Evolutionary conservation across 345 rosid species (phyloP).

Genomic region (Brassica rapa): DNA sequence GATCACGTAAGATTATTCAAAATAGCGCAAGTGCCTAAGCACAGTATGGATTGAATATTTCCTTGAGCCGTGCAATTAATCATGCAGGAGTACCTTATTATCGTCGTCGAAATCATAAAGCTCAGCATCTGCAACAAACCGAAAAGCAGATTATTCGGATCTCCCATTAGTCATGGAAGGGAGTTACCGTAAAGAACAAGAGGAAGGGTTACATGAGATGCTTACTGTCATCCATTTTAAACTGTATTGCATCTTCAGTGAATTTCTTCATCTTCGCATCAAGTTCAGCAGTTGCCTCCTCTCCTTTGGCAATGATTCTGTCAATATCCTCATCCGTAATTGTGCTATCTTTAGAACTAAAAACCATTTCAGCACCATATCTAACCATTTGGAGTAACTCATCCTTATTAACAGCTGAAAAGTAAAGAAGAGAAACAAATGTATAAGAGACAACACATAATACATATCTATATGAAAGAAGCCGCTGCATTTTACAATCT

Average conservation of each 20-base stretch:
- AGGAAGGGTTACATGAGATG: too few relatives aligned
- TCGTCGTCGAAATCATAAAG: slow-evolving; percentile 94
- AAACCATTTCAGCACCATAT: slow-evolving; percentile 99
- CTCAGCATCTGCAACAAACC: slow-evolving; percentile 70
- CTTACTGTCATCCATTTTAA: slow-evolving; percentile 97
- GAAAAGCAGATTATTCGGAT: background rate
- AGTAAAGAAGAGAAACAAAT: background rate
- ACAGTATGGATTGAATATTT: background rate
- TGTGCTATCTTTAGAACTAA: slow-evolving; percentile 98
- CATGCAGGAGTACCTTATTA: slow-evolving; percentile 47
- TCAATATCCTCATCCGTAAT: slow-evolving; percentile 98
- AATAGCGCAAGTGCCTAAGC: background rate
- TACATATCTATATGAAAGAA: background rate
- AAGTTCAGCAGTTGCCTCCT: slow-evolving; percentile 93
- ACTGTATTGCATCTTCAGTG: slow-evolving; percentile 95
- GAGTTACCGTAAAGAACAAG: too few relatives aligned
- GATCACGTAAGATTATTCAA: background rate
- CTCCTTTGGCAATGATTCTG: slow-evolving; percentile 99
- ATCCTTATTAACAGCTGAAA: slow-evolving; percentile 94
- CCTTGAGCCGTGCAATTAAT: too few relatives aligned
- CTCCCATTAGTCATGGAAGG: background rate
- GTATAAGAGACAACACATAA: background rate
- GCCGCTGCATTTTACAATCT: slow-evolving; percentile 1
- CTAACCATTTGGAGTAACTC: slow-evolving; percentile 99
- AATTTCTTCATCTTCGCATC: slow-evolving; percentile 99